These are phyloP conservation scores for Sapria himalayana DNA, from an alignment of 345 rosid species.

Conservation along the genomic window DNA sequence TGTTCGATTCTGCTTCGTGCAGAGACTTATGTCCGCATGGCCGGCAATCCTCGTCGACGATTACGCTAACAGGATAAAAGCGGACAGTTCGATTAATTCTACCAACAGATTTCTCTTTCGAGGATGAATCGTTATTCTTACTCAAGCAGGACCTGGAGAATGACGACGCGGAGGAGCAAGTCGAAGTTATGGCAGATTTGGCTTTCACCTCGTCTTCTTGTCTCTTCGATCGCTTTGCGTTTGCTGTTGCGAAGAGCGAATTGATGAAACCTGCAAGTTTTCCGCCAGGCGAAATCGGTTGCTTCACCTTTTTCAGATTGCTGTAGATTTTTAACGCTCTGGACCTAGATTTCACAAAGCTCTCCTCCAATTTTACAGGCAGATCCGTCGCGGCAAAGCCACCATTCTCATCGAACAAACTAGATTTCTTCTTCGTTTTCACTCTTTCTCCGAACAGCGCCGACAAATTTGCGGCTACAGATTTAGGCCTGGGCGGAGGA, in stretches of 20 bases:
- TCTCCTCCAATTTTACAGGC: slow-evolving; percentile 19
- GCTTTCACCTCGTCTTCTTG: slow-evolving; percentile 9
- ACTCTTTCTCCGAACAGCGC: slow-evolving; percentile 15
- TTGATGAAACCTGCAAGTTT: slow-evolving; percentile 50
- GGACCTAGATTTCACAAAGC: slow-evolving; percentile 22
- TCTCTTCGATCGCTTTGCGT: slow-evolving; percentile 26
- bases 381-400: slow-evolving; percentile 14
- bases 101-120: slow-evolving; percentile 34
- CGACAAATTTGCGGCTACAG: slow-evolving; percentile 18
- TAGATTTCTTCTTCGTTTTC: slow-evolving; percentile 17
- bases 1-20: slow-evolving; percentile 11
- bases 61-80: slow-evolving; percentile 48
- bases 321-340: slow-evolving; percentile 40
- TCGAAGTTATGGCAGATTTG: slow-evolving; percentile 27
- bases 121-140: slow-evolving; percentile 37
- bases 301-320: slow-evolving; percentile 44
- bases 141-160: slow-evolving; percentile 67
- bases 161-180: slow-evolving; percentile 68
- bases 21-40: slow-evolving; percentile 33
- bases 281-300: slow-evolving; percentile 74
- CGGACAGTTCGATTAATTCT: slow-evolving; percentile 41
- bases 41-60: slow-evolving; percentile 49
- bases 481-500: slow-evolving; percentile 20
- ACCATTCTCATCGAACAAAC: slow-evolving; percentile 11
- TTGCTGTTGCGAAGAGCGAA: slow-evolving; percentile 33